phyloP scores from a whole-genome alignment of 2,329 filamentous ascomycete genomes.

The Verticillium albo-atrum region DNA sequence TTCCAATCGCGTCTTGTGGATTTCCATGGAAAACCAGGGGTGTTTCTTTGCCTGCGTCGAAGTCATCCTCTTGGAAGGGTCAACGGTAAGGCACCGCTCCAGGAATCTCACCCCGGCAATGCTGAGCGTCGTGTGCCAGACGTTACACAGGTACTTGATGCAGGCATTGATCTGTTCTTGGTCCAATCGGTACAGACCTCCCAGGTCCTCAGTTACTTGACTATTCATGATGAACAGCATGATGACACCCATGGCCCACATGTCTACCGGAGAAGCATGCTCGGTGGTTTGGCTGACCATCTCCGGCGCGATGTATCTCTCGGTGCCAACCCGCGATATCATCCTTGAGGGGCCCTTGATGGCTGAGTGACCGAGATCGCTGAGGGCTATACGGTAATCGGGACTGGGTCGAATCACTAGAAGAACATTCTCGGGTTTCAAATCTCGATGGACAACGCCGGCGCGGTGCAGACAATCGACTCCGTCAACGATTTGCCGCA shows the following conservation, averaged over 20 bases:
- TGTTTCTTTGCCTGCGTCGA: conserved; percentile 26
- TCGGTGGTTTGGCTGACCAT: conserved; percentile 17
- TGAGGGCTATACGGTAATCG: conserved; percentile 41
- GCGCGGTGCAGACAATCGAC: conserved; percentile 44
- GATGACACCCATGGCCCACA: conserved; percentile 49
- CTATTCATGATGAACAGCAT: conserved; percentile 22
- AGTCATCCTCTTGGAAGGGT: conserved; percentile 25
- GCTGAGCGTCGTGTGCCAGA: background rate
- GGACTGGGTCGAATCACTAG: conserved; percentile 39
- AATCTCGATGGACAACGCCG: conserved; percentile 46
- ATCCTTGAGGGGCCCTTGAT: conserved; percentile 33
- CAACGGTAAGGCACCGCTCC: conserved; percentile 22
- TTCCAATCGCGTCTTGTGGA: background rate
- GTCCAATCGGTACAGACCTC: conserved; percentile 17
- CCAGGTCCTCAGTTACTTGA: background rate
- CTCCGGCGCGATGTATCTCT: conserved; percentile 47
- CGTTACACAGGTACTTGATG: conserved; percentile 16
- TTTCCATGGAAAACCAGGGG: conserved; percentile 24
- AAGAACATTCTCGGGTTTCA: conserved; percentile 52
- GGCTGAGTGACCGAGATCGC: conserved; percentile 48
- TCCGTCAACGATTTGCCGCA: conserved; percentile 42
- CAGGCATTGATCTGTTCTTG: conserved; percentile 15
- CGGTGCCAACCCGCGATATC: conserved; percentile 40
- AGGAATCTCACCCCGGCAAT: background rate
- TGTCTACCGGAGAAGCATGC: conserved; percentile 38